Base-by-base conservation (phyloP, 208 protist species). In the Ichthyophonus hoferi region DNA sequence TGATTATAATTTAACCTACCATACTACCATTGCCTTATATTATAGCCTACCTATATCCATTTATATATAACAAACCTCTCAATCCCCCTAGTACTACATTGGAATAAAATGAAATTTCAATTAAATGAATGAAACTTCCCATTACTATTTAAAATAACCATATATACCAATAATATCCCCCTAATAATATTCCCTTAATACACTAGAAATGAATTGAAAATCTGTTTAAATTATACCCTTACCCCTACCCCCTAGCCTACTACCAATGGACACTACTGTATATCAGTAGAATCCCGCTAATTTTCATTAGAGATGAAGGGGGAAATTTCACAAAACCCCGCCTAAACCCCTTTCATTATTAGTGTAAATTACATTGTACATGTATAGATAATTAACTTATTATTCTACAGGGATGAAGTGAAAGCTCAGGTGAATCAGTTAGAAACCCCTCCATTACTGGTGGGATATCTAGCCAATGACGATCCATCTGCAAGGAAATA, bases 381-480 rank as follows among this genome's bases (percentile, higher is more conserved):
- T 67, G 7, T 67, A 7, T 67, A 24, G 50, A 24, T 7, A 67
- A 7, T 24, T 67, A 67, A 67, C 24, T 38, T 38, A 38, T 81
- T 38, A 12, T 81, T 38, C n/a, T 81, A 17, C 34, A 81, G 77
- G 77, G 77, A 81, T 17, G n/a, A 81, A 81, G 7, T 81, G 17
- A n/a, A 38, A 39, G n/a, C 2, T n/a, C 34, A 40, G 14, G 35
- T 81, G 14, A 39, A n/a, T 2, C 3, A 81, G 35, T 17, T 40
- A 7, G 43, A 17, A 34, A 79, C n/a, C 31, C 7, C 0, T 2
- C 83, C 87, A 12, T n/a, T 41, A n/a, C 87, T 95, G 1, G 92
- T 94, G 1, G 93, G 92, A 17, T 91, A 94, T 86, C 87, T 95
- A n/a, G 91, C 92, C 34, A 95, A 92, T 43, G 84, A 90, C 7